phyloP scores from a whole-genome alignment of 345 rosid genomes.

The Fremontodendron californicum region DNA sequence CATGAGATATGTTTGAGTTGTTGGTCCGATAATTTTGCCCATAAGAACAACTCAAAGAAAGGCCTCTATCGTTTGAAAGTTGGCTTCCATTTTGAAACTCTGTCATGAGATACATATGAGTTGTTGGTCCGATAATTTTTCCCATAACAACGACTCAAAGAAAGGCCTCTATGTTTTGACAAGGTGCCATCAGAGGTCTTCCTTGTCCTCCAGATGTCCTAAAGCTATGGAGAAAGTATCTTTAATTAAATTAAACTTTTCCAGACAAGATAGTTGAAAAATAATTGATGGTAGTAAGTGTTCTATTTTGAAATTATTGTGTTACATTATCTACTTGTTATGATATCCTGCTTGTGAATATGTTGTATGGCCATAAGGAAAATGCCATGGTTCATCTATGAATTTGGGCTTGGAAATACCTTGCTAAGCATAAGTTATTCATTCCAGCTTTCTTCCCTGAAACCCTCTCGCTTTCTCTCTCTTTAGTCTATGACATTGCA shows the following conservation, averaged over 20 bases:
- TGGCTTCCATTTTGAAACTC: not conserved
- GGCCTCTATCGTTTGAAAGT: not conserved
- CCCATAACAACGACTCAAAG: not conserved
- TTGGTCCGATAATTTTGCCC: not conserved
- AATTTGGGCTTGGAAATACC: not conserved
- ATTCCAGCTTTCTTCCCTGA: not conserved
- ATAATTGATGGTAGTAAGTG: not conserved
- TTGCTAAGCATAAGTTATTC: not conserved
- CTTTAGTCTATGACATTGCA: no score
- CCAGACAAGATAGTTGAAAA: not conserved
- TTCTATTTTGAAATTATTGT: not conserved
- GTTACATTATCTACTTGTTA: not conserved
- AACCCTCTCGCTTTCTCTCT: not conserved
- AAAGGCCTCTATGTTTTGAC: not conserved
- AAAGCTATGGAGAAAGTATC: not conserved
- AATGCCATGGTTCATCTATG: not conserved
- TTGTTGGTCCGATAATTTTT: not conserved
- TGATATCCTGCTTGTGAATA: not conserved
- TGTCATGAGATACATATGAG: not conserved
- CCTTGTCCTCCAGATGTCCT: not conserved
- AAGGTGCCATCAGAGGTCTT: not conserved
- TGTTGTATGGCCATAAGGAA: not conserved
- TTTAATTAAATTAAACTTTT: not conserved
- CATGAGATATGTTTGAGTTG: not conserved
- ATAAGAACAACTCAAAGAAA: not conserved